A percentile compares a stretch with the other conserved stretches of the same genome.
phyloP scores from a whole-genome alignment of 192 early-diverging fungal genomes.

The Ambispora gerdemannii region DNA sequence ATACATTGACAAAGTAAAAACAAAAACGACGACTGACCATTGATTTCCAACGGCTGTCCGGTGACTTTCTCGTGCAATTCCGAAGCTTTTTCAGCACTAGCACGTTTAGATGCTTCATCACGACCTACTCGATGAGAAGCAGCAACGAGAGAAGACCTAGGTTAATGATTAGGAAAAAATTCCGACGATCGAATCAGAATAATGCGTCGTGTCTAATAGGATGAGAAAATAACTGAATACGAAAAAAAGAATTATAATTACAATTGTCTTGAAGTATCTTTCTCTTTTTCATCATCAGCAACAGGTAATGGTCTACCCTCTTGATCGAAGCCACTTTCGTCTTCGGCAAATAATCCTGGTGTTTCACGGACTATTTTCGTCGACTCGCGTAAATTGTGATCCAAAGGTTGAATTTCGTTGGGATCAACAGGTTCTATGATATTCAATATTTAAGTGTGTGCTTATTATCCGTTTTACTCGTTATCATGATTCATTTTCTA shows the following conservation, averaged over 20 bases:
- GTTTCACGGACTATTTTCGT: neutral
- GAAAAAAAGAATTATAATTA: neutral
- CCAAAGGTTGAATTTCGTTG: neutral
- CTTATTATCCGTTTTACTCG: neutral
- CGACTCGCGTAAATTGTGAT: conserved; percentile 3
- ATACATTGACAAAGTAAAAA: neutral
- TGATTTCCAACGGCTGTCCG: conserved; percentile 17
- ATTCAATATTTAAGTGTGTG: too few relatives aligned
- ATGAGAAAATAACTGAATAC: neutral
- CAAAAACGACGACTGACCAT: neutral
- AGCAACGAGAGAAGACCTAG: conserved; percentile 12
- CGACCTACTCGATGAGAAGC: conserved; percentile 13
- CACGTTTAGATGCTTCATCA: neutral
- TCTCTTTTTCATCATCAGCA: neutral
- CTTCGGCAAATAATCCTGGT: neutral
- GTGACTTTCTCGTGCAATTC: conserved; percentile 6
- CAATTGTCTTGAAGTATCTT: conserved; percentile 16
- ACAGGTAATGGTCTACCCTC: neutral
- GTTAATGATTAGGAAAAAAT: neutral
- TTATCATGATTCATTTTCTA: neutral
- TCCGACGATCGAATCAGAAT: neutral
- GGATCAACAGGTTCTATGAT: neutral
- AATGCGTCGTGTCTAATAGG: too few relatives aligned
- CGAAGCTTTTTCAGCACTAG: conserved; percentile 18
- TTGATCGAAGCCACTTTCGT: neutral